Conservation (phyloP, 176 grass and related monocot genomes). For the Cenchrus fungigraminus region DNA sequence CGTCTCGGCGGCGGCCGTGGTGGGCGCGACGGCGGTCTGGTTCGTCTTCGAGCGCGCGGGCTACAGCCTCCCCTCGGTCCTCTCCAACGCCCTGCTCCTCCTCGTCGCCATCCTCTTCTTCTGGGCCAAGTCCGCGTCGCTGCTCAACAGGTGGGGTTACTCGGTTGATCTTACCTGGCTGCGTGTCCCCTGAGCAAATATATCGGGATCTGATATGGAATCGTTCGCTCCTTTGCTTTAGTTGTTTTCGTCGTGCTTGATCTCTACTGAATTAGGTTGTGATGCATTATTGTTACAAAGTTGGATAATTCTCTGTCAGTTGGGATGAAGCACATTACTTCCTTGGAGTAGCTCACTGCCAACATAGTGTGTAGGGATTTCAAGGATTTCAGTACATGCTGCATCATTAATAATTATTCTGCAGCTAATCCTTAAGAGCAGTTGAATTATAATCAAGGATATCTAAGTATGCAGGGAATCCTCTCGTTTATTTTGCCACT, state of each 20-base stretch:
- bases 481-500: background rate
- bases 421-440: constrained; percentile 18
- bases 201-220: constrained; percentile 42
- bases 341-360: background rate
- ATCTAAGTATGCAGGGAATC: background rate
- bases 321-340: background rate
- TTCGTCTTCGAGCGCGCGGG: constrained; percentile 88
- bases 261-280: background rate
- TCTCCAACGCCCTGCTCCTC: constrained; percentile 87
- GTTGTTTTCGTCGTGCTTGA: background rate
- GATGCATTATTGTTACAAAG: background rate
- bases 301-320: background rate
- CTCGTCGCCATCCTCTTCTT: constrained; percentile 95
- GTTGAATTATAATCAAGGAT: background rate
- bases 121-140: constrained; percentile 95
- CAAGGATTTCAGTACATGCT: background rate
- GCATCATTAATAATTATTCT: background rate
- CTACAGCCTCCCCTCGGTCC: constrained; percentile 87
- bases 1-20: constrained; percentile 48
- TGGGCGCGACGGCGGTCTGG: constrained; percentile 71
- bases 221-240: background rate
- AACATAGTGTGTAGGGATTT: background rate
- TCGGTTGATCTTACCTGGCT: background rate
- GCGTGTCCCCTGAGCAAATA: background rate
- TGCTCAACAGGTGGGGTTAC: constrained; percentile 73